Conservation (phyloP, 768 basidiomycete genomes). For the Russula virescens region DNA sequence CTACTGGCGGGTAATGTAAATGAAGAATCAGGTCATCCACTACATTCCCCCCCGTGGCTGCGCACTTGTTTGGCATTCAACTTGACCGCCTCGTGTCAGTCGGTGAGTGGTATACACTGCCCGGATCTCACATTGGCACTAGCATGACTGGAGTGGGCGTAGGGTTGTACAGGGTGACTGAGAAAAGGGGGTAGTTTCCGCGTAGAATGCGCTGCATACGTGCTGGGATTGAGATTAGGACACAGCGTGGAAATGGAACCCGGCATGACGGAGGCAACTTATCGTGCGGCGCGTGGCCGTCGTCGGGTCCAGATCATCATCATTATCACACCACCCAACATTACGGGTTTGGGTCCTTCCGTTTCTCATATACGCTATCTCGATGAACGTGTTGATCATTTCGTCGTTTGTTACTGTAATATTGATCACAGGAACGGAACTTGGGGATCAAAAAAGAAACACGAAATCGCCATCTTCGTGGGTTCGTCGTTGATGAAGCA, state of each 20-base stretch:
- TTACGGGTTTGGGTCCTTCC: neutral
- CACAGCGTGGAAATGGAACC: too few relatives aligned
- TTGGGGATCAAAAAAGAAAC: neutral
- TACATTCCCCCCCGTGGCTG: too few relatives aligned
- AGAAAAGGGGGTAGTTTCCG: conserved; percentile 12
- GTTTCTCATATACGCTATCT: neutral
- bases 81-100: neutral
- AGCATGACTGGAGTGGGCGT: conserved; percentile 8
- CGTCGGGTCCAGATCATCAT: neutral
- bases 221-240: neutral
- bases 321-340: too few relatives aligned
- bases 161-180: conserved; percentile 13
- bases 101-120: neutral
- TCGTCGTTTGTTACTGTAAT: too few relatives aligned
- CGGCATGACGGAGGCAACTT: neutral
- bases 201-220: neutral
- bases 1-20: neutral
- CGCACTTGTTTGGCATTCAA: neutral
- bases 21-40: neutral
- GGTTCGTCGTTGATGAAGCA: neutral
- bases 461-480: neutral
- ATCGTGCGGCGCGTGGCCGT: neutral
- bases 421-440: neutral
- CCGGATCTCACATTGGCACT: neutral
- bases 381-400: neutral